These are phyloP conservation scores for Isabelozyma rhagii DNA, from an alignment of 805 yeast genomes.

Conservation along the genomic window DNA sequence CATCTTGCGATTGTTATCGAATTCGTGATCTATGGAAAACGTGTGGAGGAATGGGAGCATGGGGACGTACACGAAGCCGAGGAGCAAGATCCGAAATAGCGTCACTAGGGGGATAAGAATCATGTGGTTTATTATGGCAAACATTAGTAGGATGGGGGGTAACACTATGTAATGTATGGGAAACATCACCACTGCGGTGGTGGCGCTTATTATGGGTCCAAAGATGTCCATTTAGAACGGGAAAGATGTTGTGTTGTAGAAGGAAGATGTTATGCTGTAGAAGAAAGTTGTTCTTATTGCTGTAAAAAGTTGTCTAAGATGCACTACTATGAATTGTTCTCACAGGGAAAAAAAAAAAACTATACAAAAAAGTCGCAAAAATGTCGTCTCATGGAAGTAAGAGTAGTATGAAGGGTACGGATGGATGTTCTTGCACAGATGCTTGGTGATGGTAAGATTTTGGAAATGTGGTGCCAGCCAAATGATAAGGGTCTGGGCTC, in stretches of 20 bases:
- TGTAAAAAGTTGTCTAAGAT: background rate
- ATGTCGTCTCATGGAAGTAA: no score
- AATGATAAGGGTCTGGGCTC: no score
- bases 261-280: background rate
- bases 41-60: background rate
- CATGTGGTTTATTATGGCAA: background rate
- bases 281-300: no score
- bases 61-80: conserved; percentile 1
- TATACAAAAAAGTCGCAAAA: no score
- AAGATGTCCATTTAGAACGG: background rate
- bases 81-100: conserved; percentile 5
- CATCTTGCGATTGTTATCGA: background rate
- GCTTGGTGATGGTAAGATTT: no score
- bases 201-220: background rate
- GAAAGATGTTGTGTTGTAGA: background rate
- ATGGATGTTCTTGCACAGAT: background rate
- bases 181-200: background rate
- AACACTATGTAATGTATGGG: background rate
- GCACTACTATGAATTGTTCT: background rate
- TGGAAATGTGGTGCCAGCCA: no score
- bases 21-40: background rate
- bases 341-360: no score
- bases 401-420: background rate
- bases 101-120: conserved; percentile 1
- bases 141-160: background rate